Evolutionary conservation across 2,329 filamentous ascomycete species (phyloP).

Genomic region (Microcera coccophila): DNA sequence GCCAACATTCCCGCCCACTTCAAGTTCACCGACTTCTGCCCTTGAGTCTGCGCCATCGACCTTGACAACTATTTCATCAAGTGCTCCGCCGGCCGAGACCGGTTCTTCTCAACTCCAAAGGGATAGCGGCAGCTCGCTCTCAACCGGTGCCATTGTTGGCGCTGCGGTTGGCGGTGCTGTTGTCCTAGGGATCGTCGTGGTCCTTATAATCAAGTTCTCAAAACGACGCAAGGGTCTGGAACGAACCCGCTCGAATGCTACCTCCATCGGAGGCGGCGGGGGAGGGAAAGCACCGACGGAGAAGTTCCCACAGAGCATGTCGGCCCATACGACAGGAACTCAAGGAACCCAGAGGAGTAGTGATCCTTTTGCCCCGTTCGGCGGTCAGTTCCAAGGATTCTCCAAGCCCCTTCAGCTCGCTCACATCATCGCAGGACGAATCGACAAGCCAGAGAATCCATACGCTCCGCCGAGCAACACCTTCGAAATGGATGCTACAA

Average conservation of each 20-base stretch:
- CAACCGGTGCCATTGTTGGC: conserved; percentile 33
- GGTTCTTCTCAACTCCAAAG: background rate
- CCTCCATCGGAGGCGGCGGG: conserved; percentile 9
- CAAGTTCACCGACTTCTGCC: conserved; percentile 1
- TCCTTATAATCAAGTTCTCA: conserved; percentile 17
- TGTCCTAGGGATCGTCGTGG: conserved; percentile 24
- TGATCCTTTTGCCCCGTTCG: conserved; percentile 44
- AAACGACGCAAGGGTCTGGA: conserved; percentile 15
- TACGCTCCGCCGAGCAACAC: conserved; percentile 25
- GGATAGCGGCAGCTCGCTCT: conserved; percentile 12
- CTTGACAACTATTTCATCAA: conserved; percentile 2
- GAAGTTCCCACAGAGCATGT: conserved; percentile 20
- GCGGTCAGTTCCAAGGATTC: conserved; percentile 33
- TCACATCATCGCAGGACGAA: conserved; percentile 30
- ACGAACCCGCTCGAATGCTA: conserved; percentile 5
- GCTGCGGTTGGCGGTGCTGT: conserved; percentile 29
- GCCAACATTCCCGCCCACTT: conserved; percentile 10
- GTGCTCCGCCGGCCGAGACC: conserved; percentile 11
- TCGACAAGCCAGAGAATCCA: conserved; percentile 29
- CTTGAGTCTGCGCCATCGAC: conserved; percentile 6
- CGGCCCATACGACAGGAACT: conserved; percentile 23
- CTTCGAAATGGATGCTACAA: conserved; percentile 39
- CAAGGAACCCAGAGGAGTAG: conserved; percentile 21
- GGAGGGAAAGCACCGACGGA: conserved; percentile 27
- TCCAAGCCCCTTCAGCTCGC: conserved; percentile 4